These are phyloP conservation scores for Alternaria postmessia DNA, from an alignment of 2,329 filamentous ascomycete species.

Conservation along the genomic window DNA sequence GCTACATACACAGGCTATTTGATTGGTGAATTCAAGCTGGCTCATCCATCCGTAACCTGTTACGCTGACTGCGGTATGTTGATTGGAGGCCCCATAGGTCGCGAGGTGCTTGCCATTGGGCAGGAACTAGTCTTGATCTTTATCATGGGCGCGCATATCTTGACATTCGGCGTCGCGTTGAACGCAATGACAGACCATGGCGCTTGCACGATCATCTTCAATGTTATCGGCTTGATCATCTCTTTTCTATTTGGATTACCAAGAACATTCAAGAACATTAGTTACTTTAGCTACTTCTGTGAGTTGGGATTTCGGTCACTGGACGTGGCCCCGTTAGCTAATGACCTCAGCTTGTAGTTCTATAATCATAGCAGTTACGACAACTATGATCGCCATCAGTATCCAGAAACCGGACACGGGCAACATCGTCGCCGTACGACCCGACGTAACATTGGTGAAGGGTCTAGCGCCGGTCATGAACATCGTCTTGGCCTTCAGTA, in stretches of 20 bases:
- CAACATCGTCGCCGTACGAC: slow-evolving; percentile 35
- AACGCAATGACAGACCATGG: slow-evolving; percentile 69
- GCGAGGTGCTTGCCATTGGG: slow-evolving; percentile 68
- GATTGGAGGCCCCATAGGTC: slow-evolving; percentile 66
- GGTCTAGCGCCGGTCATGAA: slow-evolving; percentile 56
- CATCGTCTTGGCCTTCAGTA: slow-evolving; percentile 75
- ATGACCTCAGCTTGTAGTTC: slow-evolving; percentile 64
- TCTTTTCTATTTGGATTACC: slow-evolving; percentile 68
- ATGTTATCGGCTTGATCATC: slow-evolving; percentile 65
- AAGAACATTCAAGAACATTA: slow-evolving; percentile 69
- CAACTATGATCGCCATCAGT: slow-evolving; percentile 73
- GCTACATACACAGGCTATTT: slow-evolving; percentile 69
- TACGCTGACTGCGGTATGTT: slow-evolving; percentile 74
- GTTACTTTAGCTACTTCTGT: slow-evolving; percentile 69
- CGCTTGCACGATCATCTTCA: slow-evolving; percentile 71
- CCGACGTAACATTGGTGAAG: slow-evolving; percentile 31
- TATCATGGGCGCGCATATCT: slow-evolving; percentile 74
- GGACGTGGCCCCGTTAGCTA: slow-evolving; percentile 20
- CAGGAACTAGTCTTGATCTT: slow-evolving; percentile 72
- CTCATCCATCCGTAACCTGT: slow-evolving; percentile 67
- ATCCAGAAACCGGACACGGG: slow-evolving; percentile 55
- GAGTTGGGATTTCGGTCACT: slow-evolving; percentile 22
- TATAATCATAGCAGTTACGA: slow-evolving; percentile 68
- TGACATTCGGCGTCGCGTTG: slow-evolving; percentile 75
- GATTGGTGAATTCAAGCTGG: slow-evolving; percentile 66